Conservation (phyloP, 805 yeast species). For the Candida dendrica region DNA sequence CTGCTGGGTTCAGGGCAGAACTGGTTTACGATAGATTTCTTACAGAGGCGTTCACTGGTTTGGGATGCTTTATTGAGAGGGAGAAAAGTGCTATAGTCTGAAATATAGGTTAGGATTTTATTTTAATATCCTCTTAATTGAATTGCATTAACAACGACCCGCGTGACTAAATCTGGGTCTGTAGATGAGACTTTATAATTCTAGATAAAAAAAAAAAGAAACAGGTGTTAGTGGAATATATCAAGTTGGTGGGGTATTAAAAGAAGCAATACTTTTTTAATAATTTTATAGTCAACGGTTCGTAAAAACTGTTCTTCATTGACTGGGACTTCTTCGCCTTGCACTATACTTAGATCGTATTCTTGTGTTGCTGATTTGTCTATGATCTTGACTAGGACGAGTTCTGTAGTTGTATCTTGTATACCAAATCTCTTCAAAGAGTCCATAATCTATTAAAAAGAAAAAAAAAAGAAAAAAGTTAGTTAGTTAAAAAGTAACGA, state of each 20-base stretch:
- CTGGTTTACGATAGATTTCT: constrained; percentile 68
- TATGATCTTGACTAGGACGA: constrained; percentile 47
- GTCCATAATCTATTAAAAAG: constrained; percentile 40
- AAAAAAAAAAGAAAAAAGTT: background rate
- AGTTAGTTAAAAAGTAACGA: no score
- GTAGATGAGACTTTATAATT: constrained; percentile 14
- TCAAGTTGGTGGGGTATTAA: background rate
- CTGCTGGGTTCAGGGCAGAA: constrained; percentile 77
- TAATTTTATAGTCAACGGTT: constrained; percentile 25
- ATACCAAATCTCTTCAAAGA: constrained; percentile 68
- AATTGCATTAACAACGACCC: constrained; percentile 40
- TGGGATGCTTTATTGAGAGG: constrained; percentile 69
- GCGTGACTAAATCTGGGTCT: constrained; percentile 22
- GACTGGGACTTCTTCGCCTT: constrained; percentile 28
- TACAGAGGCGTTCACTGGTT: constrained; percentile 84
- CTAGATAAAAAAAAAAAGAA: background rate
- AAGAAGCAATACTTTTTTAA: constrained; percentile 23
- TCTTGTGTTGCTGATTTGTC: constrained; percentile 14
- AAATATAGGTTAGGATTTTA: background rate
- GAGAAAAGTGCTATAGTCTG: constrained; percentile 33
- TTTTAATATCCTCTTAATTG: constrained; percentile 36
- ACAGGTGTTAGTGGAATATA: background rate
- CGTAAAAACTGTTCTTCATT: constrained; percentile 24
- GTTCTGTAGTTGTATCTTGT: constrained; percentile 34
- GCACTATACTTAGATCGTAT: constrained; percentile 17